phyloP scores from a whole-genome alignment of 148 eudicot genomes.

The Heliosperma pusillum region DNA sequence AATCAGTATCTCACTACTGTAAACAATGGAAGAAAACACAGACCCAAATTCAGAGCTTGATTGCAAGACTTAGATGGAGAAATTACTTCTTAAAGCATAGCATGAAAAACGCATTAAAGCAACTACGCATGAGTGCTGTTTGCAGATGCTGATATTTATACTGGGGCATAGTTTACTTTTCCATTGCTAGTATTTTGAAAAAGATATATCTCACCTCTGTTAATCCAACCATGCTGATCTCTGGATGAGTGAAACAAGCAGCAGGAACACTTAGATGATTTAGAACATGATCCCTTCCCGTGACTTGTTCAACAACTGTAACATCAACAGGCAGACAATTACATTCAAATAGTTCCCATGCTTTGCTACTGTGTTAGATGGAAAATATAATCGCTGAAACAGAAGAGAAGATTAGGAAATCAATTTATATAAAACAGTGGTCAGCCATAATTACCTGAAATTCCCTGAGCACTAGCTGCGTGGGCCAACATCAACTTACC shows the following conservation, averaged over 20 bases:
- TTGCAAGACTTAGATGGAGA: neutral
- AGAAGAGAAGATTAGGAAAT: neutral
- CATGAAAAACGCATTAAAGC: neutral
- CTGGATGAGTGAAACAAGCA: conserved; percentile 99
- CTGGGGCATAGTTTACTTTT: neutral
- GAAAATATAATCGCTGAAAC: neutral
- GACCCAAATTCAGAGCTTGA: neutral
- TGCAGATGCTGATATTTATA: neutral
- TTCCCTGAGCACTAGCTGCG: conserved; percentile 99
- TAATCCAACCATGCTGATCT: conserved; percentile 97
- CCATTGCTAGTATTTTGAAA: neutral
- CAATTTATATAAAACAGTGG: neutral
- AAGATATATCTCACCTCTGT: conserved; percentile 67
- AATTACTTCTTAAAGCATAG: neutral
- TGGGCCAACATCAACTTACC: conserved; percentile 99
- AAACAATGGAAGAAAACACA: neutral
- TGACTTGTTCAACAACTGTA: conserved; percentile 93
- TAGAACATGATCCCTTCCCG: conserved; percentile 85
- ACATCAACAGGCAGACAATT: conserved; percentile 11
- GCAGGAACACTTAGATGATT: conserved; percentile 95
- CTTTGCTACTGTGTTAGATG: neutral
- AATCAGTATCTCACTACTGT: neutral
- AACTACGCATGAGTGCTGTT: neutral
- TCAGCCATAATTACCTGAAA: conserved; percentile 52
- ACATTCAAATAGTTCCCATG: neutral